Evolutionary conservation across 192 early-diverging fungal species (phyloP), one percentile per base, ranked within the genome.

Genomic region (Coemansia sp.): DNA sequence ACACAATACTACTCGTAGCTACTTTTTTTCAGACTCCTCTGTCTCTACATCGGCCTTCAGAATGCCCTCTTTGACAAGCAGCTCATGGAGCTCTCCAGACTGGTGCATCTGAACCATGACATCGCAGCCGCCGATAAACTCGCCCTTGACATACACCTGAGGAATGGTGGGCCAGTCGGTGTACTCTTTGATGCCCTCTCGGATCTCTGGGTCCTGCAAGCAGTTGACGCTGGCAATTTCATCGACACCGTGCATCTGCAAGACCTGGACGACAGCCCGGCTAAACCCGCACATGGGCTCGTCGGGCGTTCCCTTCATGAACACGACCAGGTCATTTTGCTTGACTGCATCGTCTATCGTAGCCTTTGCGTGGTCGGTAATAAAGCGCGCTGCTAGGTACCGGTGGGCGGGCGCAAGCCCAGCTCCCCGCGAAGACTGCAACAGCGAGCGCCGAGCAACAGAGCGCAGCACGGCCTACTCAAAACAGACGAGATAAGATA

Each of bases 231-330:
- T 85, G 63, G 86, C 86, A 62, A 93, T 85, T 61, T 90, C 84
- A 25, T 93, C 85, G 37, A 96, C 92, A 65, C 93, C 89, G 84
- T 77, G 74, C 70, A 89, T 85, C 64, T 87, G 76, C 58, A 98
- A 76, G 50, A 98, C 90, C 81, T 97, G 94, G 72, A 95, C 87
- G 39, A 93, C 92, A n/a, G 94, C 94, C 31, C 93, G 79, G 68
- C 90, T 92, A 86, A 95, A 98, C 14, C 96, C 95, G 75, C 96
- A 98, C 89, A 91, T 85, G 35, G 96, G 96, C 33, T 87, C 85
- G 60, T 95, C 88, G 57, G 93, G 92, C 53, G 93, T 94, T 75
- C 96, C 96, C 80, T 98, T 98, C 94, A 98, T 97, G 69, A 95
- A 98, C 35, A 98, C 88, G 47, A 92, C 83, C 4, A 98, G 83